Evolutionary conservation across 768 basidiomycete genomes (phyloP).

Genomic region (Suillus brevipes): DNA sequence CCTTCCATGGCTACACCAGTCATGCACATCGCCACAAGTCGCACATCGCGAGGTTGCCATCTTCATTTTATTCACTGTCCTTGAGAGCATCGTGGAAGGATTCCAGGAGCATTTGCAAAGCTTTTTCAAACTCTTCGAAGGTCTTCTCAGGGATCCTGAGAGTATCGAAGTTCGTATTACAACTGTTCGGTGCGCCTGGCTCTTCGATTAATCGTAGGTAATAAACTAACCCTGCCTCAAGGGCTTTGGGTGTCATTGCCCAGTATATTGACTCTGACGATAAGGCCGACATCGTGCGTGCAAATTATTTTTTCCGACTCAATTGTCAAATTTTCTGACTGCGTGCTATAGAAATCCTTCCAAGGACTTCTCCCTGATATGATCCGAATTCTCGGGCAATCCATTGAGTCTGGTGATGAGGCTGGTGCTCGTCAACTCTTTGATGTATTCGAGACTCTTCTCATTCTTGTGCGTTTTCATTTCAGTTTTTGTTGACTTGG

Average conservation of each 20-base stretch:
- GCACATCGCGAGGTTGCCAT: slow-evolving; percentile 89
- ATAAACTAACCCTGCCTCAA: slow-evolving; percentile 25
- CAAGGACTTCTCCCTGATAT: slow-evolving; percentile 85
- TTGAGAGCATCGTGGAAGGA: slow-evolving; percentile 90
- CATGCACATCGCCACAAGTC: slow-evolving; percentile 65
- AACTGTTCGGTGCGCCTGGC: slow-evolving; percentile 63
- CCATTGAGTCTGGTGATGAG: slow-evolving; percentile 78
- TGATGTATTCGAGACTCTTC: slow-evolving; percentile 93
- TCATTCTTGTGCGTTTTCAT: slow-evolving; percentile 70
- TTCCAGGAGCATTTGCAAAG: slow-evolving; percentile 72
- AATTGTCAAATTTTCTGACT: slow-evolving; percentile 7
- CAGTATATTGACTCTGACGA: slow-evolving; percentile 90
- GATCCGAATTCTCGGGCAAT: slow-evolving; percentile 85
- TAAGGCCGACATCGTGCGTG: slow-evolving; percentile 79
- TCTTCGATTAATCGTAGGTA: neutral
- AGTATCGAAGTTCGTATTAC: slow-evolving; percentile 89
- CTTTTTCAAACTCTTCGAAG: slow-evolving; percentile 79
- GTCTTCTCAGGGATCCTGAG: slow-evolving; percentile 76
- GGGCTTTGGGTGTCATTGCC: slow-evolving; percentile 88
- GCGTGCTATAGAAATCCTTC: slow-evolving; percentile 66
- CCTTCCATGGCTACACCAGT: slow-evolving; percentile 81
- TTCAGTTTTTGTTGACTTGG: neutral
- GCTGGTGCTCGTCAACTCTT: slow-evolving; percentile 84
- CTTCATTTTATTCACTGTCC: slow-evolving; percentile 86
- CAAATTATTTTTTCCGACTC: slow-evolving; percentile 2